Conservation (phyloP, 768 basidiomycete genomes). For the Boletus vermiculosoides region DNA sequence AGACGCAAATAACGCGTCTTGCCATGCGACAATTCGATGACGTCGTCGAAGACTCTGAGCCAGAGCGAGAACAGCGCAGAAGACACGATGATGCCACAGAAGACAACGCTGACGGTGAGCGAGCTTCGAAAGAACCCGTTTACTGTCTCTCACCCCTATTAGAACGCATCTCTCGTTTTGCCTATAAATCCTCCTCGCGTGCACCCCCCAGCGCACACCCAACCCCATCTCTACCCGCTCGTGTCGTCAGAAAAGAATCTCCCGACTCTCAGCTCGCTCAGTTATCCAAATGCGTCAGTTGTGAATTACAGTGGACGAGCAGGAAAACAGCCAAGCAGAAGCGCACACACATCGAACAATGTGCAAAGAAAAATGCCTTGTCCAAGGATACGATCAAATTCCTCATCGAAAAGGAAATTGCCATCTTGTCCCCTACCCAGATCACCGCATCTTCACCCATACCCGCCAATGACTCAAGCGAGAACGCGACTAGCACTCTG, state of each 20-base stretch:
- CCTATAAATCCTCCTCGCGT: constrained; percentile 25
- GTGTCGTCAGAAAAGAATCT: constrained; percentile 6
- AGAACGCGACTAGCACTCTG: constrained; percentile 37
- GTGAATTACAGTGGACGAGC: constrained; percentile 66
- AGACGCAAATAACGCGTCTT: constrained; percentile 48
- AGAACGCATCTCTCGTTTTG: constrained; percentile 37
- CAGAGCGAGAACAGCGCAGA: not conserved
- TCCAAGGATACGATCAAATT: constrained; percentile 52
- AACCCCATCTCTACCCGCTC: not conserved
- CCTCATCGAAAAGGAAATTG: constrained; percentile 52
- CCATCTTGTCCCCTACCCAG: constrained; percentile 1
- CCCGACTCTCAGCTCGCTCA: constrained; percentile 42
- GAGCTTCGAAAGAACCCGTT: too few species aligned
- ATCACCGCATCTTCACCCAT: not conserved
- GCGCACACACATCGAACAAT: constrained; percentile 61
- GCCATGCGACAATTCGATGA: constrained; percentile 6
- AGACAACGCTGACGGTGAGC: constrained; percentile 4
- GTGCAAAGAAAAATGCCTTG: constrained; percentile 60
- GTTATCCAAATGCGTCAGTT: constrained; percentile 60
- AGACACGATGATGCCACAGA: not conserved
- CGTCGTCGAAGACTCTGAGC: not conserved
- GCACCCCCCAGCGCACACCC: not conserved
- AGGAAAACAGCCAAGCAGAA: constrained; percentile 65
- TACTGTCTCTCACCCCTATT: not conserved
- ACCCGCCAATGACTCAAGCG: not conserved